Percentiles rank a stretch among this genome's conserved stretches.
phyloP scores from a whole-genome alignment of 1,284 basidiomycete genomes.

The Fomitopsis schrenkii region DNA sequence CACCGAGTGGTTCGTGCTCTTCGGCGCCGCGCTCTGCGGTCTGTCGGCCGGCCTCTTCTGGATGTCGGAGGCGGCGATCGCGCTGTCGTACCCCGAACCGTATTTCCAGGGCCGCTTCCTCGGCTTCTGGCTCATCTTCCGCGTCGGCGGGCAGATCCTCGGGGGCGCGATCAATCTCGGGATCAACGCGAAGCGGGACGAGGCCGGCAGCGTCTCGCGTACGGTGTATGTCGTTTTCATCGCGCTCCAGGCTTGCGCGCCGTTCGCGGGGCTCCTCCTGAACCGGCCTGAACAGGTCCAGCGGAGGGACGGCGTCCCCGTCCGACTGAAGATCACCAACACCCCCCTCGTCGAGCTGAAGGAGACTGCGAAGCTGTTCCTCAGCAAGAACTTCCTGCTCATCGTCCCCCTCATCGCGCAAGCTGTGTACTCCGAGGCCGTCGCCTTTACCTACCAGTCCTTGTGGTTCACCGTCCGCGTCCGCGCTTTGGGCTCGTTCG shows the following conservation, averaged over 20 bases:
- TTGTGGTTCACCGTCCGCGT: not conserved
- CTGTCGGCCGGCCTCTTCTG: not conserved
- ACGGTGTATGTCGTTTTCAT: not conserved
- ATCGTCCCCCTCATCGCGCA: not conserved
- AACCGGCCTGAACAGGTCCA: not conserved
- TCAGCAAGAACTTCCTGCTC: not conserved
- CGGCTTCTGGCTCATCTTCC: not conserved
- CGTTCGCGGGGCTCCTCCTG: not conserved
- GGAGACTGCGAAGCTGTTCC: not conserved
- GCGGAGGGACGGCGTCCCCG: not conserved
- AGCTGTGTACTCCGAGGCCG: not conserved
- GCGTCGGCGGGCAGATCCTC: not conserved
- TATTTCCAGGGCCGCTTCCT: not conserved
- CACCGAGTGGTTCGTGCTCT: not conserved
- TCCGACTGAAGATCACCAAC: not conserved
- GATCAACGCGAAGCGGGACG: not conserved
- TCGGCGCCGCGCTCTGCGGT: not conserved
- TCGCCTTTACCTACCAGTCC: not conserved
- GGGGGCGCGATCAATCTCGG: not conserved
- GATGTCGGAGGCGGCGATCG: not conserved
- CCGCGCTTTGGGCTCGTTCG: not conserved
- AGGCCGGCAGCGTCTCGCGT: not conserved
- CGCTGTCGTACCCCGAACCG: not conserved
- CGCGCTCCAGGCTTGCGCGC: not conserved
- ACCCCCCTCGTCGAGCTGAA: not conserved